phyloP scores from a whole-genome alignment of 2,329 filamentous ascomycete genomes.

The Metarhizium brunneum region DNA sequence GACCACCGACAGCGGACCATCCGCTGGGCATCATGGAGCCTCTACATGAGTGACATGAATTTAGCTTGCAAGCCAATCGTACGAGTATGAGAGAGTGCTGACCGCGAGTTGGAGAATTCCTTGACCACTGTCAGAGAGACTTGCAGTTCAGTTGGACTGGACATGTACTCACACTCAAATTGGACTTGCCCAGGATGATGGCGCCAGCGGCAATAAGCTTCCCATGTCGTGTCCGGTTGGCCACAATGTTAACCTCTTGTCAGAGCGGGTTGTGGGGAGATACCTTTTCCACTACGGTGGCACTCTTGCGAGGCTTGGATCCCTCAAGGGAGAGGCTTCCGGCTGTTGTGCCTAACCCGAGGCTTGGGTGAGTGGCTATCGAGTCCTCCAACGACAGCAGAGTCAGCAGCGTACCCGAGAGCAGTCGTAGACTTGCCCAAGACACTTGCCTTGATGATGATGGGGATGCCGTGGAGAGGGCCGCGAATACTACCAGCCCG shows the following conservation, averaged over 20 bases:
- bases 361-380: background rate
- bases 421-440: background rate
- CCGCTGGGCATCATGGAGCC: background rate
- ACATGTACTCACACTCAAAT: slow-evolving; percentile 5
- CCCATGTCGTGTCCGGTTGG: background rate
- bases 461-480: slow-evolving; percentile 12
- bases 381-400: background rate
- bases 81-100: no score
- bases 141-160: no score
- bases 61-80: no score
- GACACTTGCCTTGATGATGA: slow-evolving; percentile 10
- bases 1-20: slow-evolving; percentile 9
- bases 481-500: slow-evolving; percentile 4
- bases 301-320: slow-evolving; percentile 9
- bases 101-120: background rate
- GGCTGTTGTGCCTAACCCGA: slow-evolving; percentile 7
- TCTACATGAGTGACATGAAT: no score
- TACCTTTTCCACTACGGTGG: slow-evolving; percentile 5
- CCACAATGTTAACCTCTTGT: no score
- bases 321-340: slow-evolving; percentile 9
- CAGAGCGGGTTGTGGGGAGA: background rate
- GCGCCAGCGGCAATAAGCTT: slow-evolving; percentile 3
- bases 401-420: background rate
- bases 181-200: slow-evolving; percentile 10
- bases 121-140: background rate